Percentiles rank a stretch among this genome's conserved stretches.
Evolutionary conservation across 306 rosid species (phyloP).

Genomic region (Castanea crenata): DNA sequence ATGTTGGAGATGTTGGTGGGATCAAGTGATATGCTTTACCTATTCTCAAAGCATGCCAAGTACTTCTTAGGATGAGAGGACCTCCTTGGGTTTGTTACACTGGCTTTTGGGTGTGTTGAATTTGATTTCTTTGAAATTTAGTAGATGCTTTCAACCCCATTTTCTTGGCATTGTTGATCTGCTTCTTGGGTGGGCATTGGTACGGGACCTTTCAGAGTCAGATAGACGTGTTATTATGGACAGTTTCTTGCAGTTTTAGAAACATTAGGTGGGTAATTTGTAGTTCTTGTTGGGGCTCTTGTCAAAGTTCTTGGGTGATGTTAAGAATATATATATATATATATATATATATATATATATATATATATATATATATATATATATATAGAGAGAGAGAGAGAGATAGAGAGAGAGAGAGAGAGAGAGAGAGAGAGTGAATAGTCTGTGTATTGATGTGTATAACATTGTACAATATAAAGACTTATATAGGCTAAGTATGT

Average conservation of each 20-base stretch:
- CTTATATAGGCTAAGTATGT: too few relatives aligned
- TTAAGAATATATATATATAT: too few relatives aligned
- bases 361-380: too few relatives aligned
- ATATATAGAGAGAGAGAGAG: too few relatives aligned
- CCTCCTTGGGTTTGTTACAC: conserved; percentile 67
- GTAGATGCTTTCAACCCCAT: conserved; percentile 80
- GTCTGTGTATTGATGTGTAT: too few relatives aligned
- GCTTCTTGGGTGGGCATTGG: conserved; percentile 82
- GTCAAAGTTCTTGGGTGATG: conserved; percentile 73
- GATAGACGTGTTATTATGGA: conserved; percentile 75
- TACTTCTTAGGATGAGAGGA: conserved; percentile 86
- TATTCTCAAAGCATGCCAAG: conserved; percentile 86
- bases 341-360: too few relatives aligned
- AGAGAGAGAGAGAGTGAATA: too few relatives aligned
- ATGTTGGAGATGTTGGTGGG: conserved; percentile 65
- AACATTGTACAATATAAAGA: too few relatives aligned
- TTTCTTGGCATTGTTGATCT: conserved; percentile 81
- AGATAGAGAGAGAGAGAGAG: too few relatives aligned
- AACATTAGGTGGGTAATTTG: conserved; percentile 87
- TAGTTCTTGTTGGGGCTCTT: conserved; percentile 69
- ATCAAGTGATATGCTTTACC: conserved; percentile 74
- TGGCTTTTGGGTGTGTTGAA: conserved; percentile 66
- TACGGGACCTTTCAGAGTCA: conserved; percentile 65
- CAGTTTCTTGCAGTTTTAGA: conserved; percentile 87
- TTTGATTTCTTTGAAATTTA: conserved; percentile 67